Evolutionary conservation across 176 grass and related monocot species (phyloP).

Genomic region (Miscanthus lutarioriparius): DNA sequence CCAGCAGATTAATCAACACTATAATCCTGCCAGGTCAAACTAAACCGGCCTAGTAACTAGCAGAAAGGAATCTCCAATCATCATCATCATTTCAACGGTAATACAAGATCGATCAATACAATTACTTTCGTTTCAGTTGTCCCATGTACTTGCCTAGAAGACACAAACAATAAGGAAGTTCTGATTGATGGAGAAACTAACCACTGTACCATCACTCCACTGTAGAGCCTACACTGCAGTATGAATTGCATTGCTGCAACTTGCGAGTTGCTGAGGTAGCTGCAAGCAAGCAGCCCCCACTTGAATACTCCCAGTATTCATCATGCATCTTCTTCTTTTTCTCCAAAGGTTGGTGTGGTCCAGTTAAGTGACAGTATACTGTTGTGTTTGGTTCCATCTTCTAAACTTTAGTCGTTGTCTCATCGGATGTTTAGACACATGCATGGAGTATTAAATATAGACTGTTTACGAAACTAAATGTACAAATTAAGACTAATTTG

Average conservation of each 20-base stretch:
- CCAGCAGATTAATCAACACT: constrained; percentile 19
- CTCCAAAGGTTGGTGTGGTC: not conserved
- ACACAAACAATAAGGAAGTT: no score
- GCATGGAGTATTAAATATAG: no score
- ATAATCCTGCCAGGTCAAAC: constrained; percentile 16
- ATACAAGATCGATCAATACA: not conserved
- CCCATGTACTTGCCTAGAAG: no score
- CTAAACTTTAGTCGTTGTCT: no score
- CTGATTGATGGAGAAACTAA: no score
- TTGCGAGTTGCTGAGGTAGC: not conserved
- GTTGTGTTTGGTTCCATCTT: no score
- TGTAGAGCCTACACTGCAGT: not conserved
- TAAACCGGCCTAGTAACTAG: not conserved
- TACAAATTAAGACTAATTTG: no score
- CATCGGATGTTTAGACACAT: no score
- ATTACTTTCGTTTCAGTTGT: not conserved
- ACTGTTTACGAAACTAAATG: no score
- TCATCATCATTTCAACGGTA: not conserved
- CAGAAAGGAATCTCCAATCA: not conserved
- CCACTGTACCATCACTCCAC: no score
- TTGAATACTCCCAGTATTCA: not conserved
- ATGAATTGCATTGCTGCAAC: not conserved
- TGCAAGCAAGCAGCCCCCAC: constrained; percentile 16
- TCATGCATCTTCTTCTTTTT: not conserved
- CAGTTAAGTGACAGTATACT: not conserved